A percentile compares a stretch with the other conserved stretches of the same genome.
Conservation (phyloP, 768 basidiomycete genomes). For the Chalciporus piperatus region DNA sequence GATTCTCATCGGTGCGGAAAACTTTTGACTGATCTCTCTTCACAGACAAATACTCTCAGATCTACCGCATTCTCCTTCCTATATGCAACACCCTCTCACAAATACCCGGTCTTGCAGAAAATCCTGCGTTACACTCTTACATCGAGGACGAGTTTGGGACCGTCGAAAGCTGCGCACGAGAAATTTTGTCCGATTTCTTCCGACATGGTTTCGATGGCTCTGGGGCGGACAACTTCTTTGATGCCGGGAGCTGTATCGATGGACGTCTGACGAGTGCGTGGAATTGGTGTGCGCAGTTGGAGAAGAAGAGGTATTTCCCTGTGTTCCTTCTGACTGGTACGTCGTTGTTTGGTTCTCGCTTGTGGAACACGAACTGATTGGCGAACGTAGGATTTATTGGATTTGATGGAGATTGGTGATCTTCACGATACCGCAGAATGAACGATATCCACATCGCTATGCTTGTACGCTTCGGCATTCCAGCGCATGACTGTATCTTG, state of each 20-base stretch:
- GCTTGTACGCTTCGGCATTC: neutral
- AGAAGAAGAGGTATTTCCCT: conserved; percentile 84
- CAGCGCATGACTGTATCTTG: neutral
- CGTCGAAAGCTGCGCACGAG: conserved; percentile 59
- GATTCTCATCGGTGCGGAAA: neutral
- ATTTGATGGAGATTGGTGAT: conserved; percentile 83
- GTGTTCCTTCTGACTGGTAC: conserved; percentile 74
- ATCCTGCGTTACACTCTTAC: conserved; percentile 70
- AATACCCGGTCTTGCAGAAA: conserved; percentile 61
- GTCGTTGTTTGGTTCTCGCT: conserved; percentile 18
- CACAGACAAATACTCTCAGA: conserved; percentile 83
- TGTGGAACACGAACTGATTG: neutral
- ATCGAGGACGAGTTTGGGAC: conserved; percentile 84
- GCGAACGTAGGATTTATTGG: conserved; percentile 64
- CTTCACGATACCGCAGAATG: neutral
- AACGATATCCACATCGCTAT: neutral
- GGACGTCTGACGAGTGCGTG: conserved; percentile 86
- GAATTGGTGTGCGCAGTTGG: conserved; percentile 86
- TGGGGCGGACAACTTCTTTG: conserved; percentile 89
- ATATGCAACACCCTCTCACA: conserved; percentile 80
- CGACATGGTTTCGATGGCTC: conserved; percentile 86
- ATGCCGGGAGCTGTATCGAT: conserved; percentile 83
- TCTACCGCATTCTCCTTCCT: conserved; percentile 85
- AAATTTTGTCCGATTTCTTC: conserved; percentile 83
- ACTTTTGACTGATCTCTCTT: neutral